Evolutionary conservation across 2,329 filamentous ascomycete species (phyloP).

Genomic region (Arthroderma sp.): DNA sequence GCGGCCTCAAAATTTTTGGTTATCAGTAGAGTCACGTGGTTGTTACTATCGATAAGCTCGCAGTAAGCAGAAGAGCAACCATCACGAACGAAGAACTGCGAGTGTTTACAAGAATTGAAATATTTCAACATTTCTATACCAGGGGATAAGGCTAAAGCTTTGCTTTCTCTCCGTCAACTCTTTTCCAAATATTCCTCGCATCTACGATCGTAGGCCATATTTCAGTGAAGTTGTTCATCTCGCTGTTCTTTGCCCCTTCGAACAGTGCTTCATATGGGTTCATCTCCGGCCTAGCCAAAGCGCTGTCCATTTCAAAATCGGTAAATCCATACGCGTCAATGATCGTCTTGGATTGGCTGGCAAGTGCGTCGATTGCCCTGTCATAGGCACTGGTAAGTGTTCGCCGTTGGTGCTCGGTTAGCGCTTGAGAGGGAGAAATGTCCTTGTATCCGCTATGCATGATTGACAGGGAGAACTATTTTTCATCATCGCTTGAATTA

Average conservation of each 20-base stretch:
- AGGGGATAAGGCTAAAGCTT: constrained; percentile 1
- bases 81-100: neutral
- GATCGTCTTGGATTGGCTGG: constrained; percentile 11
- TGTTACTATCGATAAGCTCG: no score
- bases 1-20: constrained; percentile 2
- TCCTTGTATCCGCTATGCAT: constrained; percentile 10
- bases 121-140: neutral
- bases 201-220: constrained; percentile 14
- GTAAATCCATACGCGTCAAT: constrained; percentile 16
- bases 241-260: constrained; percentile 13
- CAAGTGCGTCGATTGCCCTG: constrained; percentile 10
- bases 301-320: constrained; percentile 16
- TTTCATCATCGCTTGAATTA: neutral
- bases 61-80: neutral
- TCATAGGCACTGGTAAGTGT: constrained; percentile 11
- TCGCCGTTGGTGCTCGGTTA: constrained; percentile 6
- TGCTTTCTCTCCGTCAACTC: constrained; percentile 9
- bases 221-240: constrained; percentile 15
- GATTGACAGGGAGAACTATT: constrained; percentile 13
- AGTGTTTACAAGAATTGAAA: neutral
- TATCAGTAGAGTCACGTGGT: constrained; percentile 1
- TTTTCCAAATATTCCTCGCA: constrained; percentile 11
- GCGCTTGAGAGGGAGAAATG: constrained; percentile 7
- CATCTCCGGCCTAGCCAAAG: constrained; percentile 13
- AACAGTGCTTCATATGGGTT: constrained; percentile 15